Conservation (phyloP, 768 basidiomycete species). For the Psilocybe cubensis region DNA sequence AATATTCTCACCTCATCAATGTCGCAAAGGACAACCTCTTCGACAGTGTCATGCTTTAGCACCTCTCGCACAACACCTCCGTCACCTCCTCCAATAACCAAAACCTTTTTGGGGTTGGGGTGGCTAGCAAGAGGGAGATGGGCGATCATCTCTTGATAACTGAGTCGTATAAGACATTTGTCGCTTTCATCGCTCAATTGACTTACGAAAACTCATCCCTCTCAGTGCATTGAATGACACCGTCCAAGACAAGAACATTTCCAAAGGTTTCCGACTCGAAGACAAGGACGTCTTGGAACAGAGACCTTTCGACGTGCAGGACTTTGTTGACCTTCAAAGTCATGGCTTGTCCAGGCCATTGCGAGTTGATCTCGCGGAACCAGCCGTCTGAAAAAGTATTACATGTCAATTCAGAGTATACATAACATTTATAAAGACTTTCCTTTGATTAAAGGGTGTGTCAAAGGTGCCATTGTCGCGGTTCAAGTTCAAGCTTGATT, state of each 20-base stretch:
- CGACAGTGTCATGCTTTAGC: slow-evolving; percentile 89
- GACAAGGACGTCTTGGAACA: slow-evolving; percentile 96
- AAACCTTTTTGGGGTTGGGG: slow-evolving; percentile 93
- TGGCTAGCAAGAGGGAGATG: slow-evolving; percentile 96
- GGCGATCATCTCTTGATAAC: slow-evolving; percentile 99
- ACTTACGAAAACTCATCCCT: slow-evolving; percentile 97
- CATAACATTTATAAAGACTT: slow-evolving; percentile 12
- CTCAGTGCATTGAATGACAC: slow-evolving; percentile 96
- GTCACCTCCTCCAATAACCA: slow-evolving; percentile 98
- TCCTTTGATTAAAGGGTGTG: slow-evolving; percentile 62
- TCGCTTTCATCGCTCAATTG: background rate
- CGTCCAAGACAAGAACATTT: slow-evolving; percentile 95
- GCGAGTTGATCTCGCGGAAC: slow-evolving; percentile 93
- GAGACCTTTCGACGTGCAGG: slow-evolving; percentile 89
- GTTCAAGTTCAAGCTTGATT: slow-evolving; percentile 11
- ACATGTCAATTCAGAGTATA: background rate
- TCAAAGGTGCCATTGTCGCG: slow-evolving; percentile 52
- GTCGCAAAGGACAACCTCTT: slow-evolving; percentile 94
- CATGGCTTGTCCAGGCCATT: slow-evolving; percentile 99
- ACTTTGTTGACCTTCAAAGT: slow-evolving; percentile 95
- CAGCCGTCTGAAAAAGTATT: slow-evolving; percentile 67
- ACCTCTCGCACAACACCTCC: slow-evolving; percentile 98
- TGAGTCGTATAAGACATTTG: slow-evolving; percentile 31
- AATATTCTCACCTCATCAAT: slow-evolving; percentile 80
- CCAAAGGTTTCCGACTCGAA: slow-evolving; percentile 96